These are phyloP conservation scores for Blepharisma stoltei DNA, from an alignment of 73 alveolate species.

Conservation along the genomic window DNA sequence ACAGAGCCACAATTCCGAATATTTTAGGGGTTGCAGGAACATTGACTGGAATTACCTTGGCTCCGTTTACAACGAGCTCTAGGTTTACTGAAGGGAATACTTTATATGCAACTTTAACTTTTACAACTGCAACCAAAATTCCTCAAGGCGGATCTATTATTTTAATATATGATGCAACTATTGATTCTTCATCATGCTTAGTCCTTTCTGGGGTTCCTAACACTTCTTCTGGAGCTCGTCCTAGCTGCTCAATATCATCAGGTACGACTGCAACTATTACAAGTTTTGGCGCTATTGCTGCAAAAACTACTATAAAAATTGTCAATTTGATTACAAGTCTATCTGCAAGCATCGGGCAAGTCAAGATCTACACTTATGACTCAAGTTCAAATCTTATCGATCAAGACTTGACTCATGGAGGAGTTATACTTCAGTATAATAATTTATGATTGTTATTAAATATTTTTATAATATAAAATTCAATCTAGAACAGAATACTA, in stretches of 20 bases:
- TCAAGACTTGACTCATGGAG: too few species aligned
- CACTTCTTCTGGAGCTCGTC: background rate
- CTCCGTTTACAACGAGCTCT: background rate
- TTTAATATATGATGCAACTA: background rate
- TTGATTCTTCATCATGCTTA: background rate
- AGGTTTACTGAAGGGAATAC: background rate
- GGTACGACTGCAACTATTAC: conserved; percentile 1
- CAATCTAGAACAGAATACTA: too few species aligned
- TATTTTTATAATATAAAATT: too few species aligned
- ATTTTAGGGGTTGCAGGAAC: too few species aligned
- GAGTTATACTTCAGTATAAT: too few species aligned
- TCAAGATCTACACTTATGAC: too few species aligned
- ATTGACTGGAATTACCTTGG: too few species aligned
- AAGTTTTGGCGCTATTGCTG: background rate
- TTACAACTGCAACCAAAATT: background rate
- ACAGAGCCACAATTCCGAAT: too few species aligned
- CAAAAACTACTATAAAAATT: background rate
- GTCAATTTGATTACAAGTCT: background rate
- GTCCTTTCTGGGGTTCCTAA: background rate
- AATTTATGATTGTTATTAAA: too few species aligned
- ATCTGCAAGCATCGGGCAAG: background rate
- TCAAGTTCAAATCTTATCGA: too few species aligned
- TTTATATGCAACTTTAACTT: background rate
- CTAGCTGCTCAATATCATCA: conserved; percentile 10
- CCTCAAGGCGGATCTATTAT: background rate